Percentiles rank a stretch among this genome's conserved stretches.
phyloP scores from a whole-genome alignment of 1,284 basidiomycete genomes.

The Sporisorium graminicola region DNA sequence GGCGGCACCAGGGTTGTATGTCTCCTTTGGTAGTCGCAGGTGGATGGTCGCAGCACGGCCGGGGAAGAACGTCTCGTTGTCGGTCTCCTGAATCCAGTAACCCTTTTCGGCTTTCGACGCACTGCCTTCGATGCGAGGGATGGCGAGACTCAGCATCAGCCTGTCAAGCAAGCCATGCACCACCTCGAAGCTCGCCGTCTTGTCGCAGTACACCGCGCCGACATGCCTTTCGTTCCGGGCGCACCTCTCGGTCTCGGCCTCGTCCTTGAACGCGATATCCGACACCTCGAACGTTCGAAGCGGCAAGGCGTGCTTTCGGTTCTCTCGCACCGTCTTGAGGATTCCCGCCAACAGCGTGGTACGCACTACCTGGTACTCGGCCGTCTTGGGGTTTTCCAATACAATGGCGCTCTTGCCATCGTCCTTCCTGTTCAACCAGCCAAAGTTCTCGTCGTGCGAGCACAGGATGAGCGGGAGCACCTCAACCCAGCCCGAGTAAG shows the following conservation, averaged over 20 bases:
- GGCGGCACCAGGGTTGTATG: slow-evolving; percentile 30
- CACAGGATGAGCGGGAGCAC: slow-evolving; percentile 96
- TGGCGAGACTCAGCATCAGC: slow-evolving; percentile 92
- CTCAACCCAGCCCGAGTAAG: slow-evolving; percentile 94
- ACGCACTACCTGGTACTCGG: slow-evolving; percentile 97
- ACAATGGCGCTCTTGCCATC: slow-evolving; percentile 84
- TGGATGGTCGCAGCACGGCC: slow-evolving; percentile 91
- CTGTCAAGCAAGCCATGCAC: slow-evolving; percentile 94
- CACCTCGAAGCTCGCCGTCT: slow-evolving; percentile 95
- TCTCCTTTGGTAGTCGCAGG: slow-evolving; percentile 75
- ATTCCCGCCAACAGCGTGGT: slow-evolving; percentile 94
- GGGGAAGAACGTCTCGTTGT: slow-evolving; percentile 92
- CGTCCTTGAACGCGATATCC: slow-evolving; percentile 92
- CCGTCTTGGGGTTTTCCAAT: slow-evolving; percentile 95
- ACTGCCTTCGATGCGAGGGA: slow-evolving; percentile 81
- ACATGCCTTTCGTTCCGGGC: slow-evolving; percentile 87
- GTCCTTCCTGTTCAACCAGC: slow-evolving; percentile 87
- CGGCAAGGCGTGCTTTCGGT: slow-evolving; percentile 91
- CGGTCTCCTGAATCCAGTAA: slow-evolving; percentile 81
- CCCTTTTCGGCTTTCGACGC: slow-evolving; percentile 75
- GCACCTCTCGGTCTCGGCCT: slow-evolving; percentile 78
- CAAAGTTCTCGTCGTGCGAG: slow-evolving; percentile 98
- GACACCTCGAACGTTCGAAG: slow-evolving; percentile 94
- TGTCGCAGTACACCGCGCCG: slow-evolving; percentile 93
- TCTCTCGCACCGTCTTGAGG: slow-evolving; percentile 96